A percentile compares a stretch with the other conserved stretches of the same genome.
These are phyloP conservation scores for Mucor indicus DNA, from an alignment of 371 early-diverging fungal species.

Conservation along the genomic window DNA sequence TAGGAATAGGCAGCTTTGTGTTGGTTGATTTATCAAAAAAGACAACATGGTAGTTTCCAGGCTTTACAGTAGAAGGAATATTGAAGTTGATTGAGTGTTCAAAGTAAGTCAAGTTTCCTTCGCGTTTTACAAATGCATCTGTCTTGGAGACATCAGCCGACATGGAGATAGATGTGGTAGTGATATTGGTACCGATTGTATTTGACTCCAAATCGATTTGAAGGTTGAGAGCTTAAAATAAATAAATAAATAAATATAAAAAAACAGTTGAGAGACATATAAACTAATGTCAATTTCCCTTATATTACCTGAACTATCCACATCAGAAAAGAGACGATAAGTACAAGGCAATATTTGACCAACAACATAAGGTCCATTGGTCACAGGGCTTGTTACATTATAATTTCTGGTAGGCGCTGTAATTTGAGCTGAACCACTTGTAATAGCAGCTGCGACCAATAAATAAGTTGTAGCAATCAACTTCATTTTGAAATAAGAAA, in stretches of 20 bases:
- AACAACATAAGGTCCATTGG: conserved; percentile 43
- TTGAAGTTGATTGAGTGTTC: conserved; percentile 48
- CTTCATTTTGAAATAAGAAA: too few relatives aligned
- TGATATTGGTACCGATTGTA: conserved; percentile 9
- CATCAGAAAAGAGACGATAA: conserved; percentile 39
- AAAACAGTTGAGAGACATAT: too few relatives aligned
- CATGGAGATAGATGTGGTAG: conserved; percentile 28
- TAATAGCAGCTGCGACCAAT: too few relatives aligned
- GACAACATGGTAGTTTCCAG: conserved; percentile 41
- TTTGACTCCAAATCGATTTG: conserved; percentile 25
- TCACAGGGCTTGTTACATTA: conserved; percentile 41
- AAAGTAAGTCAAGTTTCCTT: conserved; percentile 42
- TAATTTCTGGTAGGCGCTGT: conserved; percentile 42
- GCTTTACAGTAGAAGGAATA: conserved; percentile 32
- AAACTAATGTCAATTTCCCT: too few relatives aligned
- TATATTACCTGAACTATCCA: conserved; percentile 42
- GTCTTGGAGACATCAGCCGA: conserved; percentile 45
- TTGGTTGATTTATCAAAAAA: conserved; percentile 42
- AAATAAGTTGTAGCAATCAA: too few relatives aligned
- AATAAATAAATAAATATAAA: not conserved
- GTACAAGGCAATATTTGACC: conserved; percentile 50
- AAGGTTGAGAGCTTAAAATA: conserved; percentile 26
- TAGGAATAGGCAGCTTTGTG: conserved; percentile 38
- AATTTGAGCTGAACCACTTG: too few relatives aligned
- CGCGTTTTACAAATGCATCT: conserved; percentile 35